Evolutionary conservation across 805 yeast species (phyloP), one percentile per base, ranked within the genome.

Genomic region (Lipomyces yamanashiensis): DNA sequence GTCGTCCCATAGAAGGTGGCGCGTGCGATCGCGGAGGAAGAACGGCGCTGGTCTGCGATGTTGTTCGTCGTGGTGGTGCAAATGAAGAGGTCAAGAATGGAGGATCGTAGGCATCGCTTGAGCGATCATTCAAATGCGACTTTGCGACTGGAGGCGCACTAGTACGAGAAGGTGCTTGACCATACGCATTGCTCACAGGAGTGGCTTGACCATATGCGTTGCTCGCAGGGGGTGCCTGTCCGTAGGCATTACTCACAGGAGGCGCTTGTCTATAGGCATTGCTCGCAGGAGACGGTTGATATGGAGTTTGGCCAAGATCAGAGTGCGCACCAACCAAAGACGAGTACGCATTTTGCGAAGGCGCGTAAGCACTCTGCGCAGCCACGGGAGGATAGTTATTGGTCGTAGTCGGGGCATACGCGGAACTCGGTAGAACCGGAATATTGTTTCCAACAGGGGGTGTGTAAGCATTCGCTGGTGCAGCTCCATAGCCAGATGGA

Each of bases 51-150:
- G 45, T 13, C 28, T 44, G 54, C 28, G 58, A 47, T 8, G 28
- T 45, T 7, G 62, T 33, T 9, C 58, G 57, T 41, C 44, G 34
- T 3, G 64, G 61, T 15, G 61, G 60, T n/a, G 43, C 40, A 39
- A 13, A 55, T 39, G 52, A 15, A 7, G 51, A 19, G 12, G 55
- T 44, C 13, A 55, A 15, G 39, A 61, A 62, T 5, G 66, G 62
- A 1, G 56, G 62, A 48, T 62, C 66, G 40, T 58, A 63, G 3
- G 63, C 66, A 36, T 58, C 54, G 21, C 58, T 54, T 5, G 63
- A 53, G 5, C 33, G 45, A n/a, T 53, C 58, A 33, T 58, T 57
- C 23, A 53, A 10, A 45, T 54, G 45, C 2, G 64, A 43, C 13
- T 48, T 51, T 8, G 23, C 43, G 13, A 17, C 44, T 6, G 45